Evolutionary conservation across 202 grass and related monocot genomes (phyloP).

Genomic region (Elaeis oleifera): DNA sequence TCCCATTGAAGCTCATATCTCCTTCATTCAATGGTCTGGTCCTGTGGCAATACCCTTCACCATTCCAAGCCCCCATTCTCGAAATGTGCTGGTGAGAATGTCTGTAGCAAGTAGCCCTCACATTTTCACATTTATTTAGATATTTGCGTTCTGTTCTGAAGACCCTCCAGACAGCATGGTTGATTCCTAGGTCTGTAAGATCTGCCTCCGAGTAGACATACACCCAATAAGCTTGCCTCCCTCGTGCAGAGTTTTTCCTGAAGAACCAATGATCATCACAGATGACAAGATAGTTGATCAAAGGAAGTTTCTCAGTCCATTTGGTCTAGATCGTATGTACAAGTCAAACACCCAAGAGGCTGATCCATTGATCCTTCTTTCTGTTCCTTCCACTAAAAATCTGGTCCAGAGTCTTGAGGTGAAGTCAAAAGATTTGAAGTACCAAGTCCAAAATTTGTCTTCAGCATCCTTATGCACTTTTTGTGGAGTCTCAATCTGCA

Average conservation of each 20-base stretch:
- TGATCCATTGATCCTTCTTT: slow-evolving; percentile 3
- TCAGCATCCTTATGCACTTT: background rate
- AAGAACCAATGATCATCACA: slow-evolving; percentile 13
- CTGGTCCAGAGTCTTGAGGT: slow-evolving; percentile 15
- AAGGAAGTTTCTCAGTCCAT: slow-evolving; percentile 5
- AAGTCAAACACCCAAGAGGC: background rate
- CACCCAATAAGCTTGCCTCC: slow-evolving; percentile 2
- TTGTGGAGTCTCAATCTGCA: slow-evolving; percentile 9
- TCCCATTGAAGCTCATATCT: background rate
- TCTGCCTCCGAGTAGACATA: background rate
- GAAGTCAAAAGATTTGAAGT: slow-evolving; percentile 18
- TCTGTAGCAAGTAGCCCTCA: slow-evolving; percentile 1
- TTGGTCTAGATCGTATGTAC: slow-evolving; percentile 5
- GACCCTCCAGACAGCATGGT: background rate
- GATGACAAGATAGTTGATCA: slow-evolving; percentile 6
- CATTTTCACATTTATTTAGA: slow-evolving; percentile 2
- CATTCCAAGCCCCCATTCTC: slow-evolving; percentile 9
- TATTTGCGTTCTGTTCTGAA: slow-evolving; percentile 8
- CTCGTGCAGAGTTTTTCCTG: slow-evolving; percentile 4
- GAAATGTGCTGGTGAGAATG: slow-evolving; percentile 18
- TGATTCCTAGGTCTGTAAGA: background rate
- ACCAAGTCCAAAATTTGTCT: slow-evolving; percentile 11
- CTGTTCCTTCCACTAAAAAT: slow-evolving; percentile 15
- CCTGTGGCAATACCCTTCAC: slow-evolving; percentile 14
- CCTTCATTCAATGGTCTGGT: background rate